Conservation (phyloP, 176 grass and related monocot species). For the Typha latifolia region DNA sequence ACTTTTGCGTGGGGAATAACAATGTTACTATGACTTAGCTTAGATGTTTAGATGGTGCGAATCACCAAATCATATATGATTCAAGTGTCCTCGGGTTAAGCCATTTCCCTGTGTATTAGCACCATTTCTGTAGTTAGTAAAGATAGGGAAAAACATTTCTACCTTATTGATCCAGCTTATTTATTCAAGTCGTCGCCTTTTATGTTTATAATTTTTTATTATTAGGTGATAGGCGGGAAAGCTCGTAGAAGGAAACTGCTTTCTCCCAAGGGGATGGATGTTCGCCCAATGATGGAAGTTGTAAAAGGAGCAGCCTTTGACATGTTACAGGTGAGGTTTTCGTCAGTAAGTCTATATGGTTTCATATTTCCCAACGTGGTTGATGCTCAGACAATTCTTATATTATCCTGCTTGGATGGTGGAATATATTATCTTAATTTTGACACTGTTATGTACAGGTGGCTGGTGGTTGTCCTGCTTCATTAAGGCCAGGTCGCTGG, state of each 20-base stretch:
- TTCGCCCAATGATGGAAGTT: slow-evolving; percentile 95
- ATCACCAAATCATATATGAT: no score
- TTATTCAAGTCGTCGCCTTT: not conserved
- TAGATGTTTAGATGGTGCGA: not conserved
- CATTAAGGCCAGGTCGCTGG: slow-evolving; percentile 80
- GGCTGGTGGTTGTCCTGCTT: slow-evolving; percentile 84
- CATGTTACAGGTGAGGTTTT: slow-evolving; percentile 60
- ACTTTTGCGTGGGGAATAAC: not conserved
- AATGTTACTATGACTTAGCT: not conserved
- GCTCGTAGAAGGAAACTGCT: slow-evolving; percentile 77
- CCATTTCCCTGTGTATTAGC: no score
- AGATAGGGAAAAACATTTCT: not conserved
- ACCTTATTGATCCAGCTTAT: not conserved
- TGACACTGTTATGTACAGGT: slow-evolving; percentile 41
- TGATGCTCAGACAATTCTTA: not conserved
- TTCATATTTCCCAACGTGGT: not conserved
- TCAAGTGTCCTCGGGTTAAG: no score
- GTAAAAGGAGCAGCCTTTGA: slow-evolving; percentile 87
- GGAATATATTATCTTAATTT: slow-evolving; percentile 2
- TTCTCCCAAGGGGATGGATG: slow-evolving; percentile 89
- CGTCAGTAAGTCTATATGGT: not conserved
- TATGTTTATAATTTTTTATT: slow-evolving; percentile 2
- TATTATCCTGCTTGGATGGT: slow-evolving; percentile 14
- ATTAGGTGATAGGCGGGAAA: slow-evolving; percentile 80
- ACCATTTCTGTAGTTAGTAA: not conserved